A percentile compares a stretch with the other conserved stretches of the same genome.
Evolutionary conservation across 352 stramenopile species (phyloP).

Genomic region (Thalassiosira mediterranea): DNA sequence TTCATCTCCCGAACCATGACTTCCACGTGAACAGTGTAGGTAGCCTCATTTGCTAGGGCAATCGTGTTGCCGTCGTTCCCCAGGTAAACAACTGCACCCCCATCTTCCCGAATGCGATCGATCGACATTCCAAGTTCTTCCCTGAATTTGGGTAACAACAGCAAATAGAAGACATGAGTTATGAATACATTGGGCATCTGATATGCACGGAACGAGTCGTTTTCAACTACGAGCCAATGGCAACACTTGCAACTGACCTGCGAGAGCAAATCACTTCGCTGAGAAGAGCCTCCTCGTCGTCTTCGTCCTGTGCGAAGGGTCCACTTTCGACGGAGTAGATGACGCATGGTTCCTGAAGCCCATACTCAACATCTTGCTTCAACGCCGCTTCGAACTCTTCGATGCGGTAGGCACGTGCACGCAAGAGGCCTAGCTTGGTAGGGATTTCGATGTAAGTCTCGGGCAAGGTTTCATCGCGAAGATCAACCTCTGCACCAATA

Average conservation of each 20-base stretch:
- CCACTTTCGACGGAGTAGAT: slow-evolving; percentile 81
- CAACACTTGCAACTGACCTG: slow-evolving; percentile 83
- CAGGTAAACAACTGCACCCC: slow-evolving; percentile 97
- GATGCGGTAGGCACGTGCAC: slow-evolving; percentile 76
- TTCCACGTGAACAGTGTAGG: slow-evolving; percentile 98
- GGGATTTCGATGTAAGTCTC: slow-evolving; percentile 76
- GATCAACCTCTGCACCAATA: slow-evolving; percentile 25
- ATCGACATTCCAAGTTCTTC: slow-evolving; percentile 96
- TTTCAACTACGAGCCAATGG: no score
- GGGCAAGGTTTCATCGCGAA: slow-evolving; percentile 28
- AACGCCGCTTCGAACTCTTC: slow-evolving; percentile 23
- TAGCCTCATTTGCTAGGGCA: slow-evolving; percentile 97
- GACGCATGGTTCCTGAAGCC: slow-evolving; percentile 77
- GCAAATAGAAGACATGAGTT: no score
- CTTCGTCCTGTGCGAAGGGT: slow-evolving; percentile 87
- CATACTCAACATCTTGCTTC: slow-evolving; percentile 24
- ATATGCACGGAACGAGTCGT: no score
- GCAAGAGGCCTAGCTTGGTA: slow-evolving; percentile 78
- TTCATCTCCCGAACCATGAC: no score
- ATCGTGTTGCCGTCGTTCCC: slow-evolving; percentile 98
- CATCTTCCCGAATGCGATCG: slow-evolving; percentile 91
- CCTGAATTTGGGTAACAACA: slow-evolving; percentile 96
- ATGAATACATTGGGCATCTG: no score
- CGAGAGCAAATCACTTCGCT: slow-evolving; percentile 97
- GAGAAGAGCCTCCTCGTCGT: slow-evolving; percentile 99